These are phyloP conservation scores for Nakazawaea laoshanensis DNA, from an alignment of 805 yeast species.

Conservation along the genomic window DNA sequence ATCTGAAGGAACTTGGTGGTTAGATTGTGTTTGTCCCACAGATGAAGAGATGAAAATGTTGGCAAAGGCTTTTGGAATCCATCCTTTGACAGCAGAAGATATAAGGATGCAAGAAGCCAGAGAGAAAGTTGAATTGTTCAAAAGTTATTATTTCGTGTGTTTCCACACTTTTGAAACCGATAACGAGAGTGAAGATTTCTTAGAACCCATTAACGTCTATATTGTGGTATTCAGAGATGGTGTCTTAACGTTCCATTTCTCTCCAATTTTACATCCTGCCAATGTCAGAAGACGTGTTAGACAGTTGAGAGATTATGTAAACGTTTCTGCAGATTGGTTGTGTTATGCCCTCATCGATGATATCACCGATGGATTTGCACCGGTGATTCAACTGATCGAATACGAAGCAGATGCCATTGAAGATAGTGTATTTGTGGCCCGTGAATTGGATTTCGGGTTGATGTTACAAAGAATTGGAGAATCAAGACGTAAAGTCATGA, in stretches of 20 bases:
- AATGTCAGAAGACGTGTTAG: conserved; percentile 78
- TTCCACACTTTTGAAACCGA: conserved; percentile 95
- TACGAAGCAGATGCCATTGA: conserved; percentile 79
- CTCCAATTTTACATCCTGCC: conserved; percentile 61
- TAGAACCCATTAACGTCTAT: conserved; percentile 73
- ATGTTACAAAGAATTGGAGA: conserved; percentile 84
- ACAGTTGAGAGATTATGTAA: conserved; percentile 69
- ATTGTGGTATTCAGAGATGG: conserved; percentile 66
- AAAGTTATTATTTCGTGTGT: conserved; percentile 86
- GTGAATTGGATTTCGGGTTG: conserved; percentile 62
- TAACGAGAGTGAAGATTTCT: conserved; percentile 68
- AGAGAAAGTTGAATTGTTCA: conserved; percentile 92
- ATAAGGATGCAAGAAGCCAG: conserved; percentile 94
- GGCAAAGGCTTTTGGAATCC: conserved; percentile 92
- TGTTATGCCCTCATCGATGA: conserved; percentile 80
- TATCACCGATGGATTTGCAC: conserved; percentile 79
- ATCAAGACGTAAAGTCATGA: conserved; percentile 86
- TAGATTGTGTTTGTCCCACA: conserved; percentile 89
- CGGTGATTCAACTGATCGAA: conserved; percentile 69
- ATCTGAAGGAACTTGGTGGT: conserved; percentile 88
- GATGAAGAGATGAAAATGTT: conserved; percentile 90
- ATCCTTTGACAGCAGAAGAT: conserved; percentile 97
- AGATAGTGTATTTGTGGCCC: conserved; percentile 75
- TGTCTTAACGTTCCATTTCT: conserved; percentile 59
- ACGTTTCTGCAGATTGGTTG: conserved; percentile 74